A percentile compares a stretch with the other conserved stretches of the same genome.
Evolutionary conservation across 768 basidiomycete genomes (phyloP).

Genomic region (Serendipita sp.): DNA sequence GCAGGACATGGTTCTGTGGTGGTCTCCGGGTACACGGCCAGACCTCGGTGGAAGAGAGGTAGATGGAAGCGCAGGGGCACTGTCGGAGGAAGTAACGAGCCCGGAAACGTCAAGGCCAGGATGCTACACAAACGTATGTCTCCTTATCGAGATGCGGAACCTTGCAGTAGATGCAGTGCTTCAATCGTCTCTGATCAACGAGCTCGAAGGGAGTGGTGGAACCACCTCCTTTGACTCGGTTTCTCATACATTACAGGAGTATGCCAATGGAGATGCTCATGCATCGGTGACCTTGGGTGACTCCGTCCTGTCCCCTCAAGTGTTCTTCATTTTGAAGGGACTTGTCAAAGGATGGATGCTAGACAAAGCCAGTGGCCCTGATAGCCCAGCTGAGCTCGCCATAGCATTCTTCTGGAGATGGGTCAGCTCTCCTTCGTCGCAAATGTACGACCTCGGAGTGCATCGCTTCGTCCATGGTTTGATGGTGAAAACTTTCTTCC

Average conservation of each 20-base stretch:
- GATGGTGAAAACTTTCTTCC: conserved; percentile 97
- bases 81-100: conserved; percentile 55
- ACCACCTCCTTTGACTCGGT: conserved; percentile 87
- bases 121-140: conserved; percentile 81
- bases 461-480: conserved; percentile 87
- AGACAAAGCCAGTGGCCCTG: conserved; percentile 43
- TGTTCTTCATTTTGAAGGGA: conserved; percentile 66
- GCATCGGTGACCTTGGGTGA: conserved; percentile 76
- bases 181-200: conserved; percentile 89
- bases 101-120: conserved; percentile 78
- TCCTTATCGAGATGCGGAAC: conserved; percentile 80
- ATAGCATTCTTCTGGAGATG: conserved; percentile 97
- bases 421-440: conserved; percentile 71
- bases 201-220: conserved; percentile 90
- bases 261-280: conserved; percentile 47
- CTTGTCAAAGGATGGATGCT: conserved; percentile 87
- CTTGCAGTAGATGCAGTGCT: conserved; percentile 87
- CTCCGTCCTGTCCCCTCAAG: conserved; percentile 71
- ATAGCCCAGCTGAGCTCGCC: conserved; percentile 41
- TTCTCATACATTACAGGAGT: conserved; percentile 81
- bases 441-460: conserved; percentile 82
- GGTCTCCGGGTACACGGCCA: conserved; percentile 77
- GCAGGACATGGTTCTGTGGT: conserved; percentile 91
- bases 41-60: conserved; percentile 90
- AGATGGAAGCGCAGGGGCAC: conserved; percentile 40